Percentiles rank a stretch among this genome's conserved stretches.
Conservation (phyloP, 1,284 basidiomycete species). For the Tausonia pullulans region DNA sequence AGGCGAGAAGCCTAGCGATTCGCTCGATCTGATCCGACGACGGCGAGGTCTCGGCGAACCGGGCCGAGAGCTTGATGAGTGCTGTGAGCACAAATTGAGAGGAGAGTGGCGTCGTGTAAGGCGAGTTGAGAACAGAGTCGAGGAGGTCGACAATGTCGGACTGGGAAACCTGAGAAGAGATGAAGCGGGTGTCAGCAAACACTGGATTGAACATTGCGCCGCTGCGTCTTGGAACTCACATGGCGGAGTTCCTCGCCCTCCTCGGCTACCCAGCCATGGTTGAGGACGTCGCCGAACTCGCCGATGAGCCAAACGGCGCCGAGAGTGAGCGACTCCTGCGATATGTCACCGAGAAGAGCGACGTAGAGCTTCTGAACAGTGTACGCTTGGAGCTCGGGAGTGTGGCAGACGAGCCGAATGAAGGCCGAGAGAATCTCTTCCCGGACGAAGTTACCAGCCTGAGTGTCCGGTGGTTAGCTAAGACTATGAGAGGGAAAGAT, state of each 20-base stretch:
- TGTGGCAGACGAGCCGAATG: constrained; percentile 91
- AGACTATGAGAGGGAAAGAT: background rate
- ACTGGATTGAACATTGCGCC: background rate
- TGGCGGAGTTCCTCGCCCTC: constrained; percentile 63
- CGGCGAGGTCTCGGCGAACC: constrained; percentile 40
- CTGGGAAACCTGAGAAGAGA: constrained; percentile 51
- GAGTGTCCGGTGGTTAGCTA: background rate
- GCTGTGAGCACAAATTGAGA: constrained; percentile 88
- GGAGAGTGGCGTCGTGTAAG: constrained; percentile 82
- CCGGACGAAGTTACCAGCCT: constrained; percentile 97
- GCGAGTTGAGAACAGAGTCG: constrained; percentile 78
- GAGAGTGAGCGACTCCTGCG: constrained; percentile 88
- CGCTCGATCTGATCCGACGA: constrained; percentile 61
- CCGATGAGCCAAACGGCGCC: constrained; percentile 93
- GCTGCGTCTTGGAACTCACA: constrained; percentile 35
- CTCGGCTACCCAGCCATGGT: constrained; percentile 80
- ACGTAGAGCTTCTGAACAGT: constrained; percentile 86
- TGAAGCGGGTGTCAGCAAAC: background rate
- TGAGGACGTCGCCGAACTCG: constrained; percentile 84
- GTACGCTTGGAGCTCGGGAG: constrained; percentile 92
- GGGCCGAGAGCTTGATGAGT: constrained; percentile 79
- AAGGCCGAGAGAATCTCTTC: constrained; percentile 94
- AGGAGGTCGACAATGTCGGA: constrained; percentile 77
- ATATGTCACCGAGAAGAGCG: constrained; percentile 81
- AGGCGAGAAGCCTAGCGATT: constrained; percentile 60